Evolutionary conservation across 805 yeast genomes (phyloP).

Genomic region (Candida germanica): DNA sequence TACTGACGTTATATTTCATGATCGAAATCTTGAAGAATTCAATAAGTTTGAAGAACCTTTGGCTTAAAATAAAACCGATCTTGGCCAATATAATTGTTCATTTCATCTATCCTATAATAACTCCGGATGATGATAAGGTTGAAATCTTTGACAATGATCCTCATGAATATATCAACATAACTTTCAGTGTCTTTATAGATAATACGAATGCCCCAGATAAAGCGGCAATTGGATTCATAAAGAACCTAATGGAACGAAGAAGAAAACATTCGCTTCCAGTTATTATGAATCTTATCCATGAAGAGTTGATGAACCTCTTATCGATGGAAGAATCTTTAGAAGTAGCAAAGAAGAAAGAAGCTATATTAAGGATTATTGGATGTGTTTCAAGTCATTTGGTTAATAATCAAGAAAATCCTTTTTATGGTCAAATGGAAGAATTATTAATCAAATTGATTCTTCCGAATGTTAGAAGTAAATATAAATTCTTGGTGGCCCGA

Average conservation of each 20-base stretch:
- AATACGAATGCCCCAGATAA: constrained; percentile 64
- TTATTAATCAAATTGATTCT: constrained; percentile 62
- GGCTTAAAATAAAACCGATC: constrained; percentile 66
- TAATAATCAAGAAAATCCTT: constrained; percentile 48
- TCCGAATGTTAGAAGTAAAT: constrained; percentile 64
- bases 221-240: constrained; percentile 73
- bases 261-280: constrained; percentile 57
- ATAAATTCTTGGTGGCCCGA: constrained; percentile 72
- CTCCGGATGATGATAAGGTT: constrained; percentile 64
- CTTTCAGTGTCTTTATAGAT: constrained; percentile 47
- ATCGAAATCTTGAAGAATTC: constrained; percentile 54
- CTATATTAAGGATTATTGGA: constrained; percentile 76
- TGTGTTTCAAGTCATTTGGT: constrained; percentile 57
- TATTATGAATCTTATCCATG: constrained; percentile 58
- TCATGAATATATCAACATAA: constrained; percentile 76
- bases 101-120: constrained; percentile 71
- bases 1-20: constrained; percentile 60
- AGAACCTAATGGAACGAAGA: constrained; percentile 68
- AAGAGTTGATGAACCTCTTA: constrained; percentile 35
- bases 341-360: constrained; percentile 64
- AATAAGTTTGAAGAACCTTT: constrained; percentile 51
- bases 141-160: constrained; percentile 85
- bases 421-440: constrained; percentile 60
- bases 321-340: constrained; percentile 43
- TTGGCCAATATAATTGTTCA: constrained; percentile 62